Evolutionary conservation across 768 basidiomycete species (phyloP).

Genomic region (Filobasidium wieringae): DNA sequence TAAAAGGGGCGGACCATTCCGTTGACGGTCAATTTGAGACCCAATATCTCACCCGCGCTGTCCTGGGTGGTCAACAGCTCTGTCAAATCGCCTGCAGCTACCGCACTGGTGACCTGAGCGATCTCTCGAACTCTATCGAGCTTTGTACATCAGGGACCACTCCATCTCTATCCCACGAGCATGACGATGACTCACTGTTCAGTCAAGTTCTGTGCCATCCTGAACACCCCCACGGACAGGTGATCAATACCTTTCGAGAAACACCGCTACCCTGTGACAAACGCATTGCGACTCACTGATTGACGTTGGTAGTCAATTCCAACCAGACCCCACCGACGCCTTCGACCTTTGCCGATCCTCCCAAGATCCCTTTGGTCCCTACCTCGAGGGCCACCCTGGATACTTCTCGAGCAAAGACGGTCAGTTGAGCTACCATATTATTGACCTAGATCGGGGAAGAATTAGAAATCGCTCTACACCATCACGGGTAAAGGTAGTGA

Average conservation of each 20-base stretch:
- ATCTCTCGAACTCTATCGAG: slow-evolving; percentile 34
- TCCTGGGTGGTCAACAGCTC: slow-evolving; percentile 34
- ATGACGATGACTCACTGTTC: slow-evolving; percentile 22
- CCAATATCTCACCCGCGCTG: slow-evolving; percentile 39
- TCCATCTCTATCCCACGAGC: too few relatives aligned
- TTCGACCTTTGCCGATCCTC: slow-evolving; percentile 38
- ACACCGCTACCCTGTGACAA: neutral
- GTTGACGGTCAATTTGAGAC: slow-evolving; percentile 39
- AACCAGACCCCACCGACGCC: slow-evolving; percentile 39
- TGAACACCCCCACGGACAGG: neutral
- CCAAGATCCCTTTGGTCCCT: slow-evolving; percentile 37
- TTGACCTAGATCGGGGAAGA: slow-evolving; percentile 24
- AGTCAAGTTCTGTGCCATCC: slow-evolving; percentile 40
- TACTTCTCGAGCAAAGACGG: slow-evolving; percentile 35
- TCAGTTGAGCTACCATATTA: slow-evolving; percentile 35
- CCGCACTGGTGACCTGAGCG: slow-evolving; percentile 40
- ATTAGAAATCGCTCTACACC: too few relatives aligned
- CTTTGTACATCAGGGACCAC: neutral
- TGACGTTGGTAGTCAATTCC: slow-evolving; percentile 38
- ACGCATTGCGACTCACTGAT: slow-evolving; percentile 22
- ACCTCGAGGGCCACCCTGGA: slow-evolving; percentile 41
- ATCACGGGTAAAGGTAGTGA: too few relatives aligned
- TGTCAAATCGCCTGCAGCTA: slow-evolving; percentile 39
- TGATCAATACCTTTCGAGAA: neutral
- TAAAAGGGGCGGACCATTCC: slow-evolving; percentile 31